Conservation (phyloP, 768 basidiomycete genomes). For the Boletus huronensis region DNA sequence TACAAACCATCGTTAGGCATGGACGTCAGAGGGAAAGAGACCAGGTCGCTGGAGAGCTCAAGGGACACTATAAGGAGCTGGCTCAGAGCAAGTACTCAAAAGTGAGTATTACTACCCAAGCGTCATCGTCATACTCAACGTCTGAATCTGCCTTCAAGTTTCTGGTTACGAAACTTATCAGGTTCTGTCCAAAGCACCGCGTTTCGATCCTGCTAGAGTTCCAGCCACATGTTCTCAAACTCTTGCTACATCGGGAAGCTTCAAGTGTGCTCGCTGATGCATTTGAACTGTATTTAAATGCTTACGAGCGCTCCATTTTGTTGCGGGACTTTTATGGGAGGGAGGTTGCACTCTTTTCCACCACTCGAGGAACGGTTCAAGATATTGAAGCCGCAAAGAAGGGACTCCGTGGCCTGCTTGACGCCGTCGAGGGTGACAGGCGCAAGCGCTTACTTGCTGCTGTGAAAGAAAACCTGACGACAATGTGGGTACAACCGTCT, state of each 20-base stretch:
- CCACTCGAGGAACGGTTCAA: conserved; percentile 51
- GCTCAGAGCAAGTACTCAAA: conserved; percentile 90
- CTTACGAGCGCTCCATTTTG: conserved; percentile 77
- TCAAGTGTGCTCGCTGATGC: conserved; percentile 81
- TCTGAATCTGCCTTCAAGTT: conserved; percentile 45
- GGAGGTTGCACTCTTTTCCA: conserved; percentile 71
- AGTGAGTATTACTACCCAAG: conserved; percentile 39
- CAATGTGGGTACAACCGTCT: conserved; percentile 53
- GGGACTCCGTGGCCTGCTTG: conserved; percentile 66
- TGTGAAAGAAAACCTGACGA: conserved; percentile 68
- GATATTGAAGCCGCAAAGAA: conserved; percentile 64
- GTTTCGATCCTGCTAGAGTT: conserved; percentile 76
- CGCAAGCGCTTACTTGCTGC: conserved; percentile 62
- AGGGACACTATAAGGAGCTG: conserved; percentile 73
- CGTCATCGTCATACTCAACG: not conserved
- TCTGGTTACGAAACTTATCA: conserved; percentile 75
- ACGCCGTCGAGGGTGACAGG: conserved; percentile 59
- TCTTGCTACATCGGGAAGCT: conserved; percentile 84
- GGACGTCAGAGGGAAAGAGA: conserved; percentile 72
- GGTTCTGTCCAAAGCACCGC: conserved; percentile 71
- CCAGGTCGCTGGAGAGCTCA: conserved; percentile 78
- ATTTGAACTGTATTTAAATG: conserved; percentile 83
- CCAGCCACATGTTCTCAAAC: conserved; percentile 66
- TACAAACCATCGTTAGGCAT: conserved; percentile 78
- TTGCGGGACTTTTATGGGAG: conserved; percentile 89